Evolutionary conservation across 2,329 filamentous ascomycete species (phyloP).

Genomic region (Aureobasidium lini): DNA sequence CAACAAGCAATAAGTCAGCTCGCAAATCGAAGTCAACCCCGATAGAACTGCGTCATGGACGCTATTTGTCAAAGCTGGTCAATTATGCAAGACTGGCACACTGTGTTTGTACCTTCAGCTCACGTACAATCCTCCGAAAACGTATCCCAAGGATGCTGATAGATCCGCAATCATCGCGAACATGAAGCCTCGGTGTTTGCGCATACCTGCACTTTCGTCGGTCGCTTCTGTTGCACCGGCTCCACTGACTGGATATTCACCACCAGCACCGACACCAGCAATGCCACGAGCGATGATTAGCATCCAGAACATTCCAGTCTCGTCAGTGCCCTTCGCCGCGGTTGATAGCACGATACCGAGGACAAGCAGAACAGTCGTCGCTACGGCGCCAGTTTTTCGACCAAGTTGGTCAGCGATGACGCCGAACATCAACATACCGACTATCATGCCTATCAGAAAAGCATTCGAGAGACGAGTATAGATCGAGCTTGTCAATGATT

Average conservation of each 20-base stretch:
- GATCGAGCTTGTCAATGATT: constrained; percentile 23
- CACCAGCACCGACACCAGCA: constrained; percentile 37
- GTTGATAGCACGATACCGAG: constrained; percentile 28
- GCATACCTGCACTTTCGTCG: constrained; percentile 39
- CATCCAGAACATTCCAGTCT: constrained; percentile 34
- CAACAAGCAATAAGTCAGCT: too few species aligned
- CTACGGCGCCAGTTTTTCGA: constrained; percentile 27
- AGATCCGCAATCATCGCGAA: constrained; percentile 50
- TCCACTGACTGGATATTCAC: constrained; percentile 47
- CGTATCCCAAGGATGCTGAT: constrained; percentile 44
- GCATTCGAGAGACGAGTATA: constrained; percentile 29
- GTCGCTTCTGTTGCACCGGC: constrained; percentile 47
- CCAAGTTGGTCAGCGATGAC: constrained; percentile 28
- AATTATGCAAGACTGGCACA: too few species aligned
- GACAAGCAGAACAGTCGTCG: constrained; percentile 27
- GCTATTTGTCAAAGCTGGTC: too few species aligned
- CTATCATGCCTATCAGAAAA: constrained; percentile 29
- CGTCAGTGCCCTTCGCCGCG: constrained; percentile 21
- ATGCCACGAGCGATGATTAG: constrained; percentile 38
- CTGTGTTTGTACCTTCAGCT: too few species aligned
- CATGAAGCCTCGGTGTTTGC: constrained; percentile 47
- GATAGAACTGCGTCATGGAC: too few species aligned
- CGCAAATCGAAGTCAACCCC: too few species aligned
- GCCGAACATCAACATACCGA: constrained; percentile 30
- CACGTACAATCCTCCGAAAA: constrained; percentile 33